Evolutionary conservation across 257 asterid genomes (phyloP), one percentile per base, ranked within the genome.

Genomic region (Echites panduratus): DNA sequence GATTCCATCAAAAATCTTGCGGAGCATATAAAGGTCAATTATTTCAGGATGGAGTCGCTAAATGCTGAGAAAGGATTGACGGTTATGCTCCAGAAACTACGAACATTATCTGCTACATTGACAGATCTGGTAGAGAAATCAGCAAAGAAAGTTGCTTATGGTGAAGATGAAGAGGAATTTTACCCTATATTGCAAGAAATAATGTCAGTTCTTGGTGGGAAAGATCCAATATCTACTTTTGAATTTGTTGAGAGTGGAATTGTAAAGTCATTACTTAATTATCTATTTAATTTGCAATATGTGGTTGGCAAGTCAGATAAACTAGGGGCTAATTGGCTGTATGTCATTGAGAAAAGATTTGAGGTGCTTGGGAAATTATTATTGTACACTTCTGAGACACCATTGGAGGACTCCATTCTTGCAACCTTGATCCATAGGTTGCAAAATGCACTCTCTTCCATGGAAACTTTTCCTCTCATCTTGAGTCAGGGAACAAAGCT

Each of bases 221-320:
- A 82, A 76, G 92, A 86, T 67, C 83, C 89, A 64, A 81, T 92
- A 79, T 92, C 99, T 75, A 88, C 97, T 48, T 95, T 95, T 81
- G 99, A 95, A 86, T 92, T 95, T 83, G 90, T 95, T 68, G 96
- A 92, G 86, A 95, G 99, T 87, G 98, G 98, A 75, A 83, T 90
- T 58, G 79, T 85, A 43, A 89, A 85, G 74, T 85, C 99, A 71
- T 76, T 95, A 74, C 91, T 87, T 70, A 75, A 74, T 76, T 95
- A 82, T 84, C 81, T 95, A 50, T 85, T 88, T 68, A 79, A 81
- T 75, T 89, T 87, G 65, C 84, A 66, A 74, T 80, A 84, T 86
- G 81, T 68, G 44, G 79, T 50, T 26, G 82, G 70, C 66, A 73
- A 77, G 76, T 84, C 69, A 66, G 82, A 75, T 44, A 70, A 17